Conservation (phyloP, 345 rosid genomes). For the Orychophragmus violaceus region DNA sequence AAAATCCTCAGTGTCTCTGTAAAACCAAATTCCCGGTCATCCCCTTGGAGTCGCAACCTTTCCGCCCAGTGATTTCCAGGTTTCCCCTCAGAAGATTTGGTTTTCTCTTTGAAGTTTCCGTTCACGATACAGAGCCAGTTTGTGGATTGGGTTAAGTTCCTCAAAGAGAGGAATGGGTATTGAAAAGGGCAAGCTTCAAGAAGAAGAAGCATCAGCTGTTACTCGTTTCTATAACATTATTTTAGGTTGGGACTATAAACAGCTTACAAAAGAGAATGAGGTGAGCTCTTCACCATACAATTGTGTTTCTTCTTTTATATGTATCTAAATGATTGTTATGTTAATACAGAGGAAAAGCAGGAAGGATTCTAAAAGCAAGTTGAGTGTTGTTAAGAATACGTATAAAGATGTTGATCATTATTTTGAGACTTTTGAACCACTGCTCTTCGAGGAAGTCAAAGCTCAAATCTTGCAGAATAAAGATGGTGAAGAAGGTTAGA, state of each 20-base stretch:
- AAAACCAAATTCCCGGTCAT: no score
- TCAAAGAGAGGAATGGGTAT: no score
- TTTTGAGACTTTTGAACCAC: constrained; percentile 74
- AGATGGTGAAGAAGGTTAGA: constrained; percentile 71
- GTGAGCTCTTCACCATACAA: constrained; percentile 24
- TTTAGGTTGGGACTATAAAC: constrained; percentile 77
- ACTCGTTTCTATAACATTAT: constrained; percentile 57
- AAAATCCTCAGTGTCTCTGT: no score
- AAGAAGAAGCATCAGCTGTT: constrained; percentile 47
- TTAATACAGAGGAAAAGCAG: constrained; percentile 29
- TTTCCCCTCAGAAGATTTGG: no score
- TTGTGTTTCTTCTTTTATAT: neutral
- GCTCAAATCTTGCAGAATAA: constrained; percentile 76
- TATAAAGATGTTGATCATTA: constrained; percentile 73
- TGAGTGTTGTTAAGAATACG: constrained; percentile 55
- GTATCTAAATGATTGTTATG: neutral
- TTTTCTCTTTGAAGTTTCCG: no score
- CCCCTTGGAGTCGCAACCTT: no score
- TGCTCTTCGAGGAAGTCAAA: constrained; percentile 87
- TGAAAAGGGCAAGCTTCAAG: constrained; percentile 51
- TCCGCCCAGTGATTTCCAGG: no score
- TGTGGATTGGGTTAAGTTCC: no score
- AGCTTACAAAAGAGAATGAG: constrained; percentile 44
- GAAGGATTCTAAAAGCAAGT: constrained; percentile 27
- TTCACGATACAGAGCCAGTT: no score